Evolutionary conservation across 2,329 filamentous ascomycete species (phyloP), one percentile per base, ranked within the genome.

Genomic region (Diaporthe sp.): DNA sequence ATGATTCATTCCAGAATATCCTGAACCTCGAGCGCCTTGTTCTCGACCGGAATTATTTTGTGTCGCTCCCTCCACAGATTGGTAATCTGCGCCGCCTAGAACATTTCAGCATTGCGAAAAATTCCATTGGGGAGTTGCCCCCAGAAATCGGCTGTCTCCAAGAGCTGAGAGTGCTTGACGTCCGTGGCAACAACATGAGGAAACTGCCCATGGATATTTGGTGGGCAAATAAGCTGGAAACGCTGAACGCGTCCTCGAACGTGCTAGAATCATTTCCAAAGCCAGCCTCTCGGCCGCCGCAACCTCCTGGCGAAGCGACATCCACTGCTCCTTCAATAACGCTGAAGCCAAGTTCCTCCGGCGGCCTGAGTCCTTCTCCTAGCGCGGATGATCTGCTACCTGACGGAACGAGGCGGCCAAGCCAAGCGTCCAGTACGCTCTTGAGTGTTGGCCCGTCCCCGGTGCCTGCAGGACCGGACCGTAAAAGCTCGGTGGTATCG

Each of bases 1-100:
- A 98, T 82, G 93, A 94, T 61, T 90, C 96, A 19, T 98, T 98
- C 82, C 92, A 94, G 79, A 95, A 96, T 81, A 92, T 98, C 85
- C 90, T 94, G 12, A 97, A 95, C 79, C 85, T 99, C 60, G 95
- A 96, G 75, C 95, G 96, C 80, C 89, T 99, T 31, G 93, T 96
- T 25, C 88, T 99, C 72, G 96, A 98, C 85, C 96, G 95, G 82
- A 99, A 99, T 81, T 97, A 98, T 82, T 97, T 99, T 80, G 95
- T 97, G 0, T 96, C 95, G 0, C 87, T 99, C 34, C 97, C 96
- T 0, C 90, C 91, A 73, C 93, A 97, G 77, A 94, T 99, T 76
- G 96, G 96, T 22, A 94, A 93, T 77, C 86, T 99, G 60, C 92
- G 91, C 78, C 94, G 92, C 79, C 87, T 99, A 42, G 96, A 98